Evolutionary conservation across 1,139 yeast genomes (phyloP), one percentile per base, ranked within the genome.

Genomic region (Kluyveromyces marxianus): DNA sequence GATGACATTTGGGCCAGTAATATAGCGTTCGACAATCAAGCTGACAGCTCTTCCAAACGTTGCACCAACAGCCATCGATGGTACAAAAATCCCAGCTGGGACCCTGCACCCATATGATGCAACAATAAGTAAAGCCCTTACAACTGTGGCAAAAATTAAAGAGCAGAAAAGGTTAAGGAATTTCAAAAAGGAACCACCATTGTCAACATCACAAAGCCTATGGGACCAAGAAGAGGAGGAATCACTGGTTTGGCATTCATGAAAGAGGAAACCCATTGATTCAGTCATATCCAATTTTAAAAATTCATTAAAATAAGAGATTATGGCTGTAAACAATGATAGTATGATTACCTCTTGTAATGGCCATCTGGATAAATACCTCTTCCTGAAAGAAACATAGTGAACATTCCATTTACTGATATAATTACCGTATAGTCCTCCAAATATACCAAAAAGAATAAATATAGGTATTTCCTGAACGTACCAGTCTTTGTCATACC

Each of bases 21-120:
- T 50, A 56, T 85, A 85, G 39, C 58, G 48, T 21, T 72, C 70
- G 32, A 81, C 76, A 8, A 83, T 53, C 31, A 70, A 57, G 55
- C 90, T 85, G 21, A 85, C 80, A 0, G 94, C 81, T 48, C 97
- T 74, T 3, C 97, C 97, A 69, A 90, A 89, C 2, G 95, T 79
- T 1, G 97, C 96, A 4, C 97, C 97, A 2, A 92, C 86, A 0
- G 97, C 96, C 94, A 90, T 84, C 1, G 96, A 87, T 1, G 97
- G 97, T 14, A 90, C 96, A 67, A 90, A 90, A 7, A 90, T 89
- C 24, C 97, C 97, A 1, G 96, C 95, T 1, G 97, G 97, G 0
- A 90, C 92, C 60, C 83, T 87, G 53, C 89, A 79, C 2, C 97
- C 97, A 62, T 94, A 94, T 0, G 97, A 84, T 8, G 92, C 72